These are phyloP conservation scores for Ophiocordyceps camponoti-leonardi DNA, from an alignment of 2,329 filamentous ascomycete genomes.

Conservation along the genomic window DNA sequence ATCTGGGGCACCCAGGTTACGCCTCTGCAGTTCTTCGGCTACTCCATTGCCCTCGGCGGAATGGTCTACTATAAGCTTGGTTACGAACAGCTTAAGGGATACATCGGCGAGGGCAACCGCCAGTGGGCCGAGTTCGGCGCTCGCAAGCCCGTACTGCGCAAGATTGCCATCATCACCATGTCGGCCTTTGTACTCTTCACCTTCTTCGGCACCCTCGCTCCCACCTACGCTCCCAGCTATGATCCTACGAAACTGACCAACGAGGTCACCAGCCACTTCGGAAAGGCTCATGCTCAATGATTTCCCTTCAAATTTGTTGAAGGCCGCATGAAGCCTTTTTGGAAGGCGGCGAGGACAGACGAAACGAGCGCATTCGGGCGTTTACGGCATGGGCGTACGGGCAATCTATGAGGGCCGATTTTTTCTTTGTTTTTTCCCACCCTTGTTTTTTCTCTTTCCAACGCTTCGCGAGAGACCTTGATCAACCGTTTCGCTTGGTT, in stretches of 20 bases:
- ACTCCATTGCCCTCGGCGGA: slow-evolving; percentile 46
- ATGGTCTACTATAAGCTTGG: slow-evolving; percentile 31
- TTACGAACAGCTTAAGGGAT: slow-evolving; percentile 42
- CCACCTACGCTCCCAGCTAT: slow-evolving; percentile 38
- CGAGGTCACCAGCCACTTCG: slow-evolving; percentile 31
- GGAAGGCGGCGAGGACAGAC: neutral
- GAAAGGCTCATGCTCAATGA: slow-evolving; percentile 13
- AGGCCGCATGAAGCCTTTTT: neutral
- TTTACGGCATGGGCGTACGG: slow-evolving; percentile 13
- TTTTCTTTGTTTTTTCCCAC: slow-evolving; percentile 5
- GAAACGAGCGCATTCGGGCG: slow-evolving; percentile 5
- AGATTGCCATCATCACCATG: slow-evolving; percentile 52
- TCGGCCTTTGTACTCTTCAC: slow-evolving; percentile 50
- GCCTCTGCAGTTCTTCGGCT: slow-evolving; percentile 57
- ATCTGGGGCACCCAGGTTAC: slow-evolving; percentile 63
- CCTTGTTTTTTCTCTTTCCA: slow-evolving; percentile 4
- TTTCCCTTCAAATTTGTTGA: neutral
- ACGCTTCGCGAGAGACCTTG: slow-evolving; percentile 5
- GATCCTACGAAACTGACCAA: slow-evolving; percentile 31
- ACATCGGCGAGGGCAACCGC: slow-evolving; percentile 53
- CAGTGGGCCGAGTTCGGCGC: slow-evolving; percentile 78
- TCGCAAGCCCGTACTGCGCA: slow-evolving; percentile 59
- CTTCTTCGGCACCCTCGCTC: slow-evolving; percentile 50
- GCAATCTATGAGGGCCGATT: slow-evolving; percentile 12
- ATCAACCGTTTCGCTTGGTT: slow-evolving; percentile 7